Conservation (phyloP, 176 grass and related monocot genomes). For the Aegilops longissima region DNA sequence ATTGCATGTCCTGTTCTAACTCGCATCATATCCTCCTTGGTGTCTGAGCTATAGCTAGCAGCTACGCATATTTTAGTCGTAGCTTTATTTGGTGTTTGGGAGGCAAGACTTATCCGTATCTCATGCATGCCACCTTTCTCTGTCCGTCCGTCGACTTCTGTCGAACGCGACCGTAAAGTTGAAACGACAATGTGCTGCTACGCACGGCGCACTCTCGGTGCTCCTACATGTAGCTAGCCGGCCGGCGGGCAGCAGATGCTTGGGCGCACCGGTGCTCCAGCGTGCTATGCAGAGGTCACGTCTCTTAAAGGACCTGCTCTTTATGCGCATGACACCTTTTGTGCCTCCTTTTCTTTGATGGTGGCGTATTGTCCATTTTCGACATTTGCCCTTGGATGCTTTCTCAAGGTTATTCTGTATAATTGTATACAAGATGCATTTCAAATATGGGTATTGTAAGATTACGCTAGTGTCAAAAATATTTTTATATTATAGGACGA, state of each 20-base stretch:
- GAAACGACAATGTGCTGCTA: background rate
- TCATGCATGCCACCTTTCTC: background rate
- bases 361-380: background rate
- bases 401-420: background rate
- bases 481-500: no score
- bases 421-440: no score
- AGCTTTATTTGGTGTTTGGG: background rate
- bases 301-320: constrained; percentile 11
- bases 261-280: background rate
- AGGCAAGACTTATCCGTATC: constrained; percentile 12
- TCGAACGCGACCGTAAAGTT: background rate
- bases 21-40: background rate
- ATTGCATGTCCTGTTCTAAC: background rate
- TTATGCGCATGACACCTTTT: constrained; percentile 13
- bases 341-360: background rate
- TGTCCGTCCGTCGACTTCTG: background rate
- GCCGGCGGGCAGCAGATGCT: background rate
- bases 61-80: background rate
- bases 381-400: no score
- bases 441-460: no score
- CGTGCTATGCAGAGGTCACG: background rate
- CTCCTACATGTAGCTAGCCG: background rate
- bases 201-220: constrained; percentile 37
- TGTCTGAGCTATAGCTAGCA: background rate
- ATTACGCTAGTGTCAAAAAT: no score